phyloP scores from a whole-genome alignment of 169 alveolate species.

The Plasmodium gonderi region DNA sequence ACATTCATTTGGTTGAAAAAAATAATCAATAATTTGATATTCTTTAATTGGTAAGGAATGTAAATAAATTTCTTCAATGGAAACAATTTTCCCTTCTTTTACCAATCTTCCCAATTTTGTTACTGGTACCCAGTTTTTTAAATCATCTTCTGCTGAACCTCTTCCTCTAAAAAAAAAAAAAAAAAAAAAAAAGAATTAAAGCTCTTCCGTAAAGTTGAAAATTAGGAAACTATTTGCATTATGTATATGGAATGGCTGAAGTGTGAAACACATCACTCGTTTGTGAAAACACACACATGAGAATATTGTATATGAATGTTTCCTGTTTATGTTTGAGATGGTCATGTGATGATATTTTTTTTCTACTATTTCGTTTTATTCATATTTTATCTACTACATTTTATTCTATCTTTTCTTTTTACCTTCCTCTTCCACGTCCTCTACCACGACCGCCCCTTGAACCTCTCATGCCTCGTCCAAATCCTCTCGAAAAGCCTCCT shows the following conservation, averaged over 20 bases:
- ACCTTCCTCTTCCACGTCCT: constrained; percentile 75
- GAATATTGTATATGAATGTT: too few relatives aligned
- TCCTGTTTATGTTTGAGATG: too few relatives aligned
- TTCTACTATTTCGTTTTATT: not conserved
- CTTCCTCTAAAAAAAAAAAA: constrained; percentile 82
- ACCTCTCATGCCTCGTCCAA: constrained; percentile 77
- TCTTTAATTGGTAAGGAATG: constrained; percentile 99
- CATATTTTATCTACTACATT: not conserved
- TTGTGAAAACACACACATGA: too few relatives aligned
- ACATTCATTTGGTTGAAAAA: constrained; percentile 89
- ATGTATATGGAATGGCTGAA: not conserved
- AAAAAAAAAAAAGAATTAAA: not conserved
- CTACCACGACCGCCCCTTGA: constrained; percentile 77
- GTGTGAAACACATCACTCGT: too few relatives aligned
- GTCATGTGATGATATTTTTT: too few relatives aligned
- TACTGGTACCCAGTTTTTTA: constrained; percentile 98
- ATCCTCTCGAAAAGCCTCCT: constrained; percentile 83
- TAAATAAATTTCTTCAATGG: constrained; percentile 98
- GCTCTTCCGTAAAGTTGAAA: not conserved
- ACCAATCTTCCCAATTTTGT: constrained; percentile 99
- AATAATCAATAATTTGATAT: constrained; percentile 97
- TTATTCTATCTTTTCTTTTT: not conserved
- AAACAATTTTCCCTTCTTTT: constrained; percentile 95
- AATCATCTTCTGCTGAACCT: constrained; percentile 94
- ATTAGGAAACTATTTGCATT: not conserved